These are phyloP conservation scores for Microdochium nivale DNA, from an alignment of 2,329 filamentous ascomycete genomes.

Conservation along the genomic window DNA sequence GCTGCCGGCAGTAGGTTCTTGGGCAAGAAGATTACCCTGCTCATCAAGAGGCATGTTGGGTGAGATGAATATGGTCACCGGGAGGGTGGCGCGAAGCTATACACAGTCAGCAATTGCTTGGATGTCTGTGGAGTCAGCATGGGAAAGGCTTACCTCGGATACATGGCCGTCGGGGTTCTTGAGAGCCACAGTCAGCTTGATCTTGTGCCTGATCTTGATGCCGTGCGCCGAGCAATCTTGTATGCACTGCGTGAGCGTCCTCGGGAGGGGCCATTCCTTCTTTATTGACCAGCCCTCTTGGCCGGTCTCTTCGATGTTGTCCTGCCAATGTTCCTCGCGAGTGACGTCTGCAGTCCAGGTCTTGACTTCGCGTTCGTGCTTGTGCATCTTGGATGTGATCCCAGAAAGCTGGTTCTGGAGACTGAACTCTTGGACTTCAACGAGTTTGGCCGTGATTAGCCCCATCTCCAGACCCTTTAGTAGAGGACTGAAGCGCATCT, in stretches of 20 bases:
- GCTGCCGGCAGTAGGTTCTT: conserved; percentile 41
- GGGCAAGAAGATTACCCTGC: conserved; percentile 67
- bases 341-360: conserved; percentile 47
- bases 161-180: conserved; percentile 93
- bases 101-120: conserved; percentile 5
- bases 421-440: conserved; percentile 68
- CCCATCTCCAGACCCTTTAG: conserved; percentile 82
- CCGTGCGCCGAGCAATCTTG: conserved; percentile 84
- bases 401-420: conserved; percentile 31
- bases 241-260: conserved; percentile 71
- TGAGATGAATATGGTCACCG: conserved; percentile 90
- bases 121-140: background rate
- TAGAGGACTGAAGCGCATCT: conserved; percentile 81
- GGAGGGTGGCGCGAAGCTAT: conserved; percentile 78
- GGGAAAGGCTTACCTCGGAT: conserved; percentile 58
- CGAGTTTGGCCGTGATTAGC: conserved; percentile 69
- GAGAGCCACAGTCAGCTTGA: conserved; percentile 83
- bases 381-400: conserved; percentile 44
- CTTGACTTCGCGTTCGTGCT: conserved; percentile 55
- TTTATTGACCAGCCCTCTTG: conserved; percentile 57
- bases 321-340: conserved; percentile 56
- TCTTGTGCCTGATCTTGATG: conserved; percentile 87
- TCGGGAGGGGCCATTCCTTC: conserved; percentile 63
- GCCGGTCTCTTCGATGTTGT: conserved; percentile 59
- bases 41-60: conserved; percentile 86